Conservation (phyloP, 257 asterid genomes). For the Solanum rostratum region DNA sequence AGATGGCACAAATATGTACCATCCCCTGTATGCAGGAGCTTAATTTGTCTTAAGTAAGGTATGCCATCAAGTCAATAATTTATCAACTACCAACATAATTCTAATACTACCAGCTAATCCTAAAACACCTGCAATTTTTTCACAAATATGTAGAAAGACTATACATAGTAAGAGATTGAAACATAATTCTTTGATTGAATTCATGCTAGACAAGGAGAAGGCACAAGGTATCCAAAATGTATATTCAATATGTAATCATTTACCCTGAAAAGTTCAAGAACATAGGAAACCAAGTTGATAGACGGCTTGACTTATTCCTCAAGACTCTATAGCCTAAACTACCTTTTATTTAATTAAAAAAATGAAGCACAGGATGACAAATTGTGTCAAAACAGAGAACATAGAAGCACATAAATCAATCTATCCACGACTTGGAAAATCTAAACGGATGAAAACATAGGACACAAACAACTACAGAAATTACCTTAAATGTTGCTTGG, state of each 20-base stretch:
- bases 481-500: constrained; percentile 53
- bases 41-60: not conserved
- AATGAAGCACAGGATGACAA: not conserved
- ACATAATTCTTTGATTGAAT: not conserved
- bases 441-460: not conserved
- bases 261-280: not conserved
- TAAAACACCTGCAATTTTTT: not conserved
- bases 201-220: not conserved
- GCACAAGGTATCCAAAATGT: not conserved
- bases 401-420: not conserved
- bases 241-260: not conserved
- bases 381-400: not conserved
- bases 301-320: not conserved
- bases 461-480: not conserved
- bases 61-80: not conserved
- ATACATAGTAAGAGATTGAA: not conserved
- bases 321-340: not conserved
- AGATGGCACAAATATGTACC: not conserved
- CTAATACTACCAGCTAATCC: not conserved
- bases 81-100: not conserved
- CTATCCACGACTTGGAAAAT: not conserved
- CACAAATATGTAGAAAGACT: not conserved
- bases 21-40: not conserved
- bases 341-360: not conserved
- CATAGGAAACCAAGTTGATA: not conserved